Percentiles rank a stretch among this genome's conserved stretches.
These are phyloP conservation scores for Microsporum canis DNA, from an alignment of 2,329 filamentous ascomycete species.

Conservation along the genomic window DNA sequence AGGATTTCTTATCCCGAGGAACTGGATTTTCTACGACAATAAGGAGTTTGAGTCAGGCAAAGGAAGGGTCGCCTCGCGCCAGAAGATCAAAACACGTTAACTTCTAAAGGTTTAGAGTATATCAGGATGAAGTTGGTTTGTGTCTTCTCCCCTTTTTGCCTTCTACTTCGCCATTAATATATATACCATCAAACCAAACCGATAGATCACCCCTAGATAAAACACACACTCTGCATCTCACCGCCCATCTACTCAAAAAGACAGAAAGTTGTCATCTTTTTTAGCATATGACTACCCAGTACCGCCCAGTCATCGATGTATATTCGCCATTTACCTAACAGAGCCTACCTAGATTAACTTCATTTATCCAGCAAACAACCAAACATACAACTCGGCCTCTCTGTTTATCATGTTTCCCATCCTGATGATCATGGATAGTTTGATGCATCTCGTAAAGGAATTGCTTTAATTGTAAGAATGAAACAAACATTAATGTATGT, in stretches of 20 bases:
- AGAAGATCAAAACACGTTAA: neutral
- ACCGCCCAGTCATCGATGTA: neutral
- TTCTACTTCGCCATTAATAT: neutral
- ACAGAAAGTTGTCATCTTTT: neutral
- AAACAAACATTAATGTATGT: neutral
- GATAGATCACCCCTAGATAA: neutral
- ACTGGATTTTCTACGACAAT: neutral
- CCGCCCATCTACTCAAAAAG: neutral
- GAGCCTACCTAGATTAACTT: neutral
- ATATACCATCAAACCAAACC: neutral
- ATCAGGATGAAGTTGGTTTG: neutral
- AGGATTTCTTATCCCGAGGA: neutral
- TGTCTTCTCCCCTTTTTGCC: neutral
- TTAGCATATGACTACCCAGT: neutral
- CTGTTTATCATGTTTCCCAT: neutral
- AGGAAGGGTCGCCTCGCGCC: neutral
- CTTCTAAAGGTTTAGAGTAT: neutral
- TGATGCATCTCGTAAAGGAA: neutral
- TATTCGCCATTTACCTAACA: neutral
- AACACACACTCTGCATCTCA: neutral
- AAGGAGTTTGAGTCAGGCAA: neutral
- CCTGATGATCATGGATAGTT: neutral
- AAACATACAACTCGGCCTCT: neutral
- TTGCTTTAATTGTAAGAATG: neutral
- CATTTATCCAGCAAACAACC: neutral